These are phyloP conservation scores for Calonectria naviculata DNA, from an alignment of 2,329 filamentous ascomycete species.

Conservation along the genomic window DNA sequence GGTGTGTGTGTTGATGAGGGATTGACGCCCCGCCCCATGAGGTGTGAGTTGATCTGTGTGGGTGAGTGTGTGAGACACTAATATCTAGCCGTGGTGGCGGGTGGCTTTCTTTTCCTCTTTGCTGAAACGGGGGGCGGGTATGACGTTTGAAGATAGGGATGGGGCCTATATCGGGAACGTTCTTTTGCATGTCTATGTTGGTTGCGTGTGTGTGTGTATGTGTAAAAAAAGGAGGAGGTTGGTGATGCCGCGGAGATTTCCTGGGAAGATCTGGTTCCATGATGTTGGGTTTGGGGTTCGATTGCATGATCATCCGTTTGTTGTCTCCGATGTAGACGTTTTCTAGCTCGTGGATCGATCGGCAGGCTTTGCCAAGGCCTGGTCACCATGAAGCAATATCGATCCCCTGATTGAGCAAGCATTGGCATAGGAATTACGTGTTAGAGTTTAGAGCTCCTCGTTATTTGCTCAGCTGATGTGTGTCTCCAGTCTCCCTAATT, in stretches of 20 bases:
- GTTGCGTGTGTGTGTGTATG: not conserved
- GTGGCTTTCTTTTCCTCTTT: not conserved
- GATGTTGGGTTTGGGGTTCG: not conserved
- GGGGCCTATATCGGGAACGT: not conserved
- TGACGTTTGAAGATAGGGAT: not conserved
- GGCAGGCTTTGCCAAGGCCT: not conserved
- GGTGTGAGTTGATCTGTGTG: too few species aligned
- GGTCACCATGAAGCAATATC: not conserved
- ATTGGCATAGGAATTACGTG: not conserved
- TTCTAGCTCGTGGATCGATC: not conserved
- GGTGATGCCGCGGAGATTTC: not conserved
- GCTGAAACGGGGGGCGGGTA: conserved; percentile 5
- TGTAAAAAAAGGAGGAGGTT: not conserved
- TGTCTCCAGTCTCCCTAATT: not conserved
- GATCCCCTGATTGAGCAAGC: not conserved
- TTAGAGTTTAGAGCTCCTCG: not conserved
- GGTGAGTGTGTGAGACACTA: not conserved
- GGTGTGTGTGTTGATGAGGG: not conserved
- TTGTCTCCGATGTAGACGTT: not conserved
- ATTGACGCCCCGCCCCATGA: too few species aligned
- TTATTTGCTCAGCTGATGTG: not conserved
- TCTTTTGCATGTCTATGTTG: conserved; percentile 1
- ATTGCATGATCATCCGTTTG: not conserved
- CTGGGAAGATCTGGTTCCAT: not conserved
- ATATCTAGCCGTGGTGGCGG: not conserved